A percentile compares a stretch with the other conserved stretches of the same genome.
Evolutionary conservation across 1,284 basidiomycete species (phyloP).

Genomic region (Rhodotorula sp.): DNA sequence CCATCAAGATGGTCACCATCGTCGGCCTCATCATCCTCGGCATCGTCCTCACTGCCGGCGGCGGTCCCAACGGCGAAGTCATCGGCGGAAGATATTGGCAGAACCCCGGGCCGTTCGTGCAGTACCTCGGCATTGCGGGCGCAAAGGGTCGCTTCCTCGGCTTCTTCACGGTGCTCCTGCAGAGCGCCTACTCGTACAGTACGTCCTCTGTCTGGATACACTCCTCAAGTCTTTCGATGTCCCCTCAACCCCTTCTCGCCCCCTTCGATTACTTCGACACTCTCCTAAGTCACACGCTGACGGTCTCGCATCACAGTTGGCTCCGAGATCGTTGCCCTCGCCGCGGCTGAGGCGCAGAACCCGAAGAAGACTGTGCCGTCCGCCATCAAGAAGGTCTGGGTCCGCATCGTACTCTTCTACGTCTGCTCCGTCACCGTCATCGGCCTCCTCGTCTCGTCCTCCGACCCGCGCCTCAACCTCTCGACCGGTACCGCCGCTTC

Average conservation of each 20-base stretch:
- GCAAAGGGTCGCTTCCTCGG: conserved; percentile 38
- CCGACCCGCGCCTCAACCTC: conserved; percentile 60
- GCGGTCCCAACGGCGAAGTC: conserved; percentile 41
- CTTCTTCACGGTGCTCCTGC: conserved; percentile 19
- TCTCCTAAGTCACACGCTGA: neutral
- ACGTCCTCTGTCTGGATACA: neutral
- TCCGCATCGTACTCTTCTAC: conserved; percentile 72
- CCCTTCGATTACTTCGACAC: rapidly evolving
- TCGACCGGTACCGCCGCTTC: conserved; percentile 33
- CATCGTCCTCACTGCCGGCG: conserved; percentile 53
- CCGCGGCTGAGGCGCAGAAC: conserved; percentile 57
- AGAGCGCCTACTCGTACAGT: conserved; percentile 73
- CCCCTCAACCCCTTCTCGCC: too few species aligned
- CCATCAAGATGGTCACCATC: conserved; percentile 59
- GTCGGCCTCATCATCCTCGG: conserved; percentile 61
- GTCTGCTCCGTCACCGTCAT: conserved; percentile 53
- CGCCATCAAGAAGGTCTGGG: conserved; percentile 65
- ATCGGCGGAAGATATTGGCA: conserved; percentile 42
- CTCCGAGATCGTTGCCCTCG: conserved; percentile 67
- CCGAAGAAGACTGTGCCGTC: conserved; percentile 61
- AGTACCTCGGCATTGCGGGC: conserved; percentile 54
- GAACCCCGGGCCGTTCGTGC: conserved; percentile 34
- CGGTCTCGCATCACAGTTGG: neutral
- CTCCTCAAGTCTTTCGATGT: too few species aligned
- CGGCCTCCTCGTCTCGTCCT: conserved; percentile 72